Percentiles rank a stretch among this genome's conserved stretches.
Evolutionary conservation across 1,284 basidiomycete genomes (phyloP).

Genomic region (Stygiomarasmius scandens): DNA sequence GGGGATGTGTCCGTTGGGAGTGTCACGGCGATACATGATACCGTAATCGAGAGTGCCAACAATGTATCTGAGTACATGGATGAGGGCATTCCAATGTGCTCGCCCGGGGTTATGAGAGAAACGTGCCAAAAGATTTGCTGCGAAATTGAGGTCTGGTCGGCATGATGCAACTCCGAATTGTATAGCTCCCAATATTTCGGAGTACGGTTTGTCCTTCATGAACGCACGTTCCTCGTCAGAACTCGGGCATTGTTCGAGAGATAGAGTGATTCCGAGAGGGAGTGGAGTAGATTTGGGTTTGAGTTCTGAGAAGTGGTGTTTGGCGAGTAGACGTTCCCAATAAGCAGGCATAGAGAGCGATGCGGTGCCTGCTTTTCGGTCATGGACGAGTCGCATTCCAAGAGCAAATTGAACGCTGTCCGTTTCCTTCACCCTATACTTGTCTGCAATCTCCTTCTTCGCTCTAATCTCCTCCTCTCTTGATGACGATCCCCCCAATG

Average conservation of each 20-base stretch:
- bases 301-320: constrained; percentile 22
- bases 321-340: constrained; percentile 23
- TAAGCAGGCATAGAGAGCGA: constrained; percentile 26
- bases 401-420: constrained; percentile 20
- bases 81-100: constrained; percentile 30
- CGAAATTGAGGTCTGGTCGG: constrained; percentile 31
- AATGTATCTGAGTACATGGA: constrained; percentile 34
- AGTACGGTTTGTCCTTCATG: constrained; percentile 31
- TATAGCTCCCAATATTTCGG: constrained; percentile 25
- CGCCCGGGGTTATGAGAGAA: constrained; percentile 28
- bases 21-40: background rate
- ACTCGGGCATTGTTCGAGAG: constrained; percentile 8
- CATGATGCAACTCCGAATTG: constrained; percentile 32
- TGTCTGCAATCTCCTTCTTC: constrained; percentile 13
- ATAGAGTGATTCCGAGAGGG: constrained; percentile 22
- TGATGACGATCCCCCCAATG: constrained; percentile 19
- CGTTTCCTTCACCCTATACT: constrained; percentile 18
- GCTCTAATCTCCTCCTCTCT: constrained; percentile 8
- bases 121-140: constrained; percentile 29
- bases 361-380: constrained; percentile 16
- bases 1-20: constrained; percentile 2
- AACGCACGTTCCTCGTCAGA: constrained; percentile 18
- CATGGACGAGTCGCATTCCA: constrained; percentile 21
- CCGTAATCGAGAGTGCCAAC: constrained; percentile 23
- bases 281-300: constrained; percentile 23